Conservation (phyloP, 2,329 filamentous ascomycete genomes). For the Calonectria pauciramosa region DNA sequence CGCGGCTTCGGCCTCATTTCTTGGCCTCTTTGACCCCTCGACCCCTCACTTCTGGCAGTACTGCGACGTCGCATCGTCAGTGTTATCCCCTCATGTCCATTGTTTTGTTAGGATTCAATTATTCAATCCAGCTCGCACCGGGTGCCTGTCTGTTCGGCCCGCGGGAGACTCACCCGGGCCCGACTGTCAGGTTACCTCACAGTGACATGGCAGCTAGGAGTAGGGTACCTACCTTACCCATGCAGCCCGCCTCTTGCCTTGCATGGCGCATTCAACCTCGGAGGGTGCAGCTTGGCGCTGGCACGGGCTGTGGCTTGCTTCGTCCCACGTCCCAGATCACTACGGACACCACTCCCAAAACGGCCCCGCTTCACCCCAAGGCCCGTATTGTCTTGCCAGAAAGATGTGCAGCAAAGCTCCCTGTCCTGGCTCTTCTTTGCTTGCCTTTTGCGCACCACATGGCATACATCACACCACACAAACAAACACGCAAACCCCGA, state of each 20-base stretch:
- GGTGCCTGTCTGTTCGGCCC: constrained; percentile 8
- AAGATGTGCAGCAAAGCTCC: background rate
- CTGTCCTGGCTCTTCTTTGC: background rate
- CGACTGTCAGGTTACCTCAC: constrained; percentile 31
- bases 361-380: background rate
- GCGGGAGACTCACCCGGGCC: constrained; percentile 22
- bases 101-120: constrained; percentile 1
- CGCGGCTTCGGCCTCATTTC: constrained; percentile 2
- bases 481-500: background rate
- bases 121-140: background rate
- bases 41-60: background rate
- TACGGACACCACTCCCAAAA: constrained; percentile 1
- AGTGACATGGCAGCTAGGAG: constrained; percentile 18
- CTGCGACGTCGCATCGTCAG: constrained; percentile 10
- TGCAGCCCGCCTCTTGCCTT: background rate
- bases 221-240: constrained; percentile 9
- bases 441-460: background rate
- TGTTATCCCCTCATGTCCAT: constrained; percentile 10
- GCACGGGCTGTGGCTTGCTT: constrained; percentile 8
- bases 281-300: constrained; percentile 1
- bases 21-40: constrained; percentile 8
- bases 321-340: background rate
- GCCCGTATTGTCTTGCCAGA: background rate
- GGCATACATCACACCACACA: constrained; percentile 6
- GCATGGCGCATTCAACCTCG: constrained; percentile 2